phyloP scores from a whole-genome alignment of 345 rosid species.

The Anastatica hierochuntica region DNA sequence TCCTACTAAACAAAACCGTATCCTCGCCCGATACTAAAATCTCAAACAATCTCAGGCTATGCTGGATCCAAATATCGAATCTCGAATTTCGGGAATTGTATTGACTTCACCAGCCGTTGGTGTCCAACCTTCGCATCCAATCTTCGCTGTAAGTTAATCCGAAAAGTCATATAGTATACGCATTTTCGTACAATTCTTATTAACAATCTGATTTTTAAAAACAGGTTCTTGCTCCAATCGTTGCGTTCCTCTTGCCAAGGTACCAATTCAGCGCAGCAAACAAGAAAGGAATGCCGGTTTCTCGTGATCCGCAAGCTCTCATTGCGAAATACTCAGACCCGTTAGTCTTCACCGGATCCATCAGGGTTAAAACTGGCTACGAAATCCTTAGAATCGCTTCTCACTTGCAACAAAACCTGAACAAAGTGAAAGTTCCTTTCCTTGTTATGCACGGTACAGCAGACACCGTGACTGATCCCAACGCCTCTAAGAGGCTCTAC shows the following conservation, averaged over 20 bases:
- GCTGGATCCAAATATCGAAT: conserved; percentile 54
- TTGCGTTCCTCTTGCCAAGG: conserved; percentile 59
- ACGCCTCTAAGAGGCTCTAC: conserved; percentile 52
- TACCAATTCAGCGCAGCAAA: conserved; percentile 73
- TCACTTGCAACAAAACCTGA: conserved; percentile 56
- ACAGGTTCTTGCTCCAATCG: conserved; percentile 73
- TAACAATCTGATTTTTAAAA: not conserved
- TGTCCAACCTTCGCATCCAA: conserved; percentile 91
- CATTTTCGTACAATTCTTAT: not conserved
- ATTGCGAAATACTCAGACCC: conserved; percentile 84
- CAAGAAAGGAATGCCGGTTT: conserved; percentile 75
- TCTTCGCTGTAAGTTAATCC: conserved; percentile 39
- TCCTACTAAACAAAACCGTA: not conserved
- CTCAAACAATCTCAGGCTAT: conserved; percentile 37
- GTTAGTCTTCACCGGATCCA: conserved; percentile 74
- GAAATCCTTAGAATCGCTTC: conserved; percentile 71
- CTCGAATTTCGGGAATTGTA: conserved; percentile 50
- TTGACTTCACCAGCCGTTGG: conserved; percentile 96
- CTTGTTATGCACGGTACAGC: conserved; percentile 81
- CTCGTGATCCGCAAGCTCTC: conserved; percentile 80
- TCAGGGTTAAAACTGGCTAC: conserved; percentile 80
- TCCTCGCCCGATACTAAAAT: not conserved
- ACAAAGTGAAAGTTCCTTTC: conserved; percentile 56
- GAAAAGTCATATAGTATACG: not conserved
- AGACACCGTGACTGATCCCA: conserved; percentile 78